phyloP scores from a whole-genome alignment of 2,329 filamentous ascomycete species.

The Xylaria sp. region DNA sequence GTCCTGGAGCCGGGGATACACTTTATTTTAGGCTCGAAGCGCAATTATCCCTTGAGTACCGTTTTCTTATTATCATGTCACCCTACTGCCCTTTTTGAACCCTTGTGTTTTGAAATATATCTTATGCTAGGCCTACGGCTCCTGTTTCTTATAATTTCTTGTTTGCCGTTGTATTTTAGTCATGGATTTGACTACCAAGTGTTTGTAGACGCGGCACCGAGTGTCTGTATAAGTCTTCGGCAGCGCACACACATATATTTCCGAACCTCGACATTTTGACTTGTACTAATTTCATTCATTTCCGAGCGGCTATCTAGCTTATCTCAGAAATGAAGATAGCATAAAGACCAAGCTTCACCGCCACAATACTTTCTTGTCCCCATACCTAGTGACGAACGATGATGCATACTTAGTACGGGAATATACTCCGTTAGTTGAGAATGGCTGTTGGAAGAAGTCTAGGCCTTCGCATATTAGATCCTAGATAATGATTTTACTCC shows the following conservation, averaged over 20 bases:
- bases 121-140: too few relatives aligned
- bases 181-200: too few relatives aligned
- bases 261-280: too few relatives aligned
- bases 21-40: too few relatives aligned
- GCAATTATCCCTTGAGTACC: too few relatives aligned
- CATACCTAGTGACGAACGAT: neutral
- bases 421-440: constrained; percentile 8
- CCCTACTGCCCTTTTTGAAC: neutral
- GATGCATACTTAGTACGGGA: neutral
- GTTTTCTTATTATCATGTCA: neutral
- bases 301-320: neutral
- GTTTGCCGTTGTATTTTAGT: too few relatives aligned
- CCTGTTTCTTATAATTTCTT: too few relatives aligned
- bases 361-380: neutral
- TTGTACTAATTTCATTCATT: neutral
- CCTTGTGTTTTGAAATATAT: too few relatives aligned
- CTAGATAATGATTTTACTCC: neutral
- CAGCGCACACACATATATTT: too few relatives aligned
- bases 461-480: constrained; percentile 20
- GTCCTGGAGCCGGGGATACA: too few relatives aligned
- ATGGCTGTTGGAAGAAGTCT: constrained; percentile 6
- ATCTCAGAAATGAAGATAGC: neutral
- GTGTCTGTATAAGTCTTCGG: too few relatives aligned
- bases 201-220: too few relatives aligned
- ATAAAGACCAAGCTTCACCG: neutral